Evolutionary conservation across 305 asterid genomes (phyloP).

Genomic region (Plantago coronopus): DNA sequence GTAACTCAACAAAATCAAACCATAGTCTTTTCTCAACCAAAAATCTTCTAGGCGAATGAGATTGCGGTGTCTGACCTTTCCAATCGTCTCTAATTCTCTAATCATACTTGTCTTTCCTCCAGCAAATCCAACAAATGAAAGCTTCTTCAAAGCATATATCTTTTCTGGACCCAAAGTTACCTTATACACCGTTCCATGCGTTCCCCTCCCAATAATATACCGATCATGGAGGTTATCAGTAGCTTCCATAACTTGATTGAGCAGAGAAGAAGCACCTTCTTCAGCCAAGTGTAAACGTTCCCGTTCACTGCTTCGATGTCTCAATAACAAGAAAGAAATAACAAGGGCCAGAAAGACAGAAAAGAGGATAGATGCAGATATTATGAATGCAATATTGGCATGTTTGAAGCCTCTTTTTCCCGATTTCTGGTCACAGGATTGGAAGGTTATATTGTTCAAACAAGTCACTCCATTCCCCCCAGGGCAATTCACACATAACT

Average conservation of each 20-base stretch:
- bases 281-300: conserved; percentile 34
- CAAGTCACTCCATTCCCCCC: conserved; percentile 32
- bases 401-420: conserved; percentile 31
- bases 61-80: conserved; percentile 81
- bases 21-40: conserved; percentile 77
- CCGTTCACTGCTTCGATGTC: conserved; percentile 27
- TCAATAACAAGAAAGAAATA: conserved; percentile 28
- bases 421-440: conserved; percentile 37
- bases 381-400: conserved; percentile 37
- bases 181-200: conserved; percentile 78
- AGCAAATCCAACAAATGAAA: conserved; percentile 40
- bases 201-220: conserved; percentile 71
- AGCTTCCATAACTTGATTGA: conserved; percentile 59
- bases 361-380: conserved; percentile 35
- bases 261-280: conserved; percentile 68
- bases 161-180: conserved; percentile 44
- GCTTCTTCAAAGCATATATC: conserved; percentile 71
- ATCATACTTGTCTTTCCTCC: conserved; percentile 60
- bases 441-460: conserved; percentile 28
- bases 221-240: conserved; percentile 63
- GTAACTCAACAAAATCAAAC: conserved; percentile 59
- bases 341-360: conserved; percentile 37
- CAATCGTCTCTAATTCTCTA: conserved; percentile 73
- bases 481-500: conserved; percentile 50
- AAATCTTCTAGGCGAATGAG: conserved; percentile 64